Conservation (phyloP, 2,329 filamentous ascomycete species). For the Lizonia empirigonia region DNA sequence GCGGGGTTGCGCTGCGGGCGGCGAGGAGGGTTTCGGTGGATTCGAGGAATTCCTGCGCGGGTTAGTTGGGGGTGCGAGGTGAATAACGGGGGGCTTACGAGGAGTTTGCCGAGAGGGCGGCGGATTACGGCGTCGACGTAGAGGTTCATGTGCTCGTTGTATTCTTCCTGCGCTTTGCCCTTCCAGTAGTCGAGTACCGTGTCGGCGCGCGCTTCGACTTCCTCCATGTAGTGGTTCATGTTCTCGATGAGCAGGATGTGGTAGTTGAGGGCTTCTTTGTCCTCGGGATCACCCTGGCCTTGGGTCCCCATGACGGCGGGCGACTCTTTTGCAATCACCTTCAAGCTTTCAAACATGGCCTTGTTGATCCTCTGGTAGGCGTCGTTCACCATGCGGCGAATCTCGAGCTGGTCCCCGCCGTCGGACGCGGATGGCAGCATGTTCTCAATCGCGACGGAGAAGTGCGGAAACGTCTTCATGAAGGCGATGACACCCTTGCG, state of each 20-base stretch:
- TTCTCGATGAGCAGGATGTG: constrained; percentile 98
- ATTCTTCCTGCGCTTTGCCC: constrained; percentile 75
- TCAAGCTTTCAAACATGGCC: constrained; percentile 96
- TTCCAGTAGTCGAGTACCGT: constrained; percentile 83
- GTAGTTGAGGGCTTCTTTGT: constrained; percentile 96
- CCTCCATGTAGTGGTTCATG: constrained; percentile 96
- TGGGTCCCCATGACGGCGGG: constrained; percentile 61
- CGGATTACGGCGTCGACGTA: constrained; percentile 90
- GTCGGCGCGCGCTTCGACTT: constrained; percentile 77
- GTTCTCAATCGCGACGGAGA: constrained; percentile 81
- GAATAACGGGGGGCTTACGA: constrained; percentile 53
- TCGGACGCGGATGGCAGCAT: constrained; percentile 65
- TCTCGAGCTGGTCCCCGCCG: constrained; percentile 64
- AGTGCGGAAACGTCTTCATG: constrained; percentile 89
- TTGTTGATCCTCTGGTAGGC: constrained; percentile 89
- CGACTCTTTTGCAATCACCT: constrained; percentile 83
- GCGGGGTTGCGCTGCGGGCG: constrained; percentile 55
- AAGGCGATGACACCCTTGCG: constrained; percentile 95
- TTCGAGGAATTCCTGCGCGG: constrained; percentile 75
- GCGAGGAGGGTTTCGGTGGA: constrained; percentile 77
- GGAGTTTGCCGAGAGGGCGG: constrained; percentile 83
- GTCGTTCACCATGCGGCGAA: constrained; percentile 79
- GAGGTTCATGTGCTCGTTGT: constrained; percentile 82
- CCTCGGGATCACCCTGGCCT: constrained; percentile 69
- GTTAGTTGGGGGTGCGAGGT: constrained; percentile 17